These are phyloP conservation scores for Mortierella antarctica DNA, from an alignment of 192 early-diverging fungal genomes.

Conservation along the genomic window DNA sequence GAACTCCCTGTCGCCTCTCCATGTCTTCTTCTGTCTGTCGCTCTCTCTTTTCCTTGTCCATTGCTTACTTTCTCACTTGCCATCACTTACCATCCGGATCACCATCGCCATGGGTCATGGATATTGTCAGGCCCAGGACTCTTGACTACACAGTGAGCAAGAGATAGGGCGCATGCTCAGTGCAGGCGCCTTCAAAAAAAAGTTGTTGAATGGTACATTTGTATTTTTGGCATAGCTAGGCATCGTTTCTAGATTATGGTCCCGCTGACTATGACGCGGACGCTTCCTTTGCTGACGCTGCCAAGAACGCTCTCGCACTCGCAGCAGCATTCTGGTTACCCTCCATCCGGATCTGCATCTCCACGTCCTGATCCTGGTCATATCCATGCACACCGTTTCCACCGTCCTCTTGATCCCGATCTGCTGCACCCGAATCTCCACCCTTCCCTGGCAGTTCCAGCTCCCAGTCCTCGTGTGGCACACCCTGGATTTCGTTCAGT, in stretches of 20 bases:
- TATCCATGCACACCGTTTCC: not conserved
- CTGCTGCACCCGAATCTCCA: not conserved
- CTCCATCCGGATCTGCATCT: constrained; percentile 10
- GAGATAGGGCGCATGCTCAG: no score
- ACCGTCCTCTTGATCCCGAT: not conserved
- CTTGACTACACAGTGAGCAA: no score
- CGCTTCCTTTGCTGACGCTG: constrained; percentile 1
- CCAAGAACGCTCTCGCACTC: constrained; percentile 28
- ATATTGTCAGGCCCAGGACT: no score
- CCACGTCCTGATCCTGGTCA: constrained; percentile 1
- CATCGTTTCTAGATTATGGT: not conserved
- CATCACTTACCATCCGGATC: no score
- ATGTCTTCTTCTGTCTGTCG: no score
- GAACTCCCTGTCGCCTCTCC: no score
- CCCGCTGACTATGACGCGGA: not conserved
- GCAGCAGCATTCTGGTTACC: constrained; percentile 34
- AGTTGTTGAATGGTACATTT: no score
- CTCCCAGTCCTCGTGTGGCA: constrained; percentile 48
- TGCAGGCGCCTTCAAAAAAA: no score
- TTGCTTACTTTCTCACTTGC: no score
- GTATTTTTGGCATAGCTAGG: no score
- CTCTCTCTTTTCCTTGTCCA: no score
- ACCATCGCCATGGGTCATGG: no score
- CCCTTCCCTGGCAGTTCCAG: constrained; percentile 15
- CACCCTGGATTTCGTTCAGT: constrained; percentile 65